These are phyloP conservation scores for Plenodomus lindquistii DNA, from an alignment of 2,329 filamentous ascomycete species.

Conservation along the genomic window DNA sequence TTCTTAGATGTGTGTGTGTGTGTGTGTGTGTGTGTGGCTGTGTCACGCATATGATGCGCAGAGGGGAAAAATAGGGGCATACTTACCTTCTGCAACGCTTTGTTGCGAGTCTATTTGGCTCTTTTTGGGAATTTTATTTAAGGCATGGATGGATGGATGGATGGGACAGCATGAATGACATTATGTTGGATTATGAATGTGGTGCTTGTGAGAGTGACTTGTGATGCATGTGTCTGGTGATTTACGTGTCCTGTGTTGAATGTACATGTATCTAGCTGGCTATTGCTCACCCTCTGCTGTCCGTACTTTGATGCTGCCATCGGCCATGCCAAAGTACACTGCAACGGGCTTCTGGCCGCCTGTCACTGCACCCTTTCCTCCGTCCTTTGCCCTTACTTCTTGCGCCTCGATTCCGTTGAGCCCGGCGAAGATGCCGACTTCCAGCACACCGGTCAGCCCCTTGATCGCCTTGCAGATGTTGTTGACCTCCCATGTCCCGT, in stretches of 20 bases:
- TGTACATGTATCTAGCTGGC: not conserved
- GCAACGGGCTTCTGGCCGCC: constrained; percentile 85
- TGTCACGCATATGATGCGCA: no score
- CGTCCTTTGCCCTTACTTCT: constrained; percentile 47
- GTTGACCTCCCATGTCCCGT: constrained; percentile 79
- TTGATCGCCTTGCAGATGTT: constrained; percentile 75
- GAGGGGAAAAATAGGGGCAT: no score
- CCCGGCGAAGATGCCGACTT: constrained; percentile 89
- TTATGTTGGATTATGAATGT: not conserved
- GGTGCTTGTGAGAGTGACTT: not conserved
- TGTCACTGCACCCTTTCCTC: constrained; percentile 46
- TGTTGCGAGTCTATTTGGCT: no score
- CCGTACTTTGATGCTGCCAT: constrained; percentile 50
- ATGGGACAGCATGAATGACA: no score
- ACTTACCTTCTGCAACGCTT: no score
- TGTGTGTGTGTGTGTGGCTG: no score
- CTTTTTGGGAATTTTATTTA: no score
- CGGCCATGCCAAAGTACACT: constrained; percentile 91
- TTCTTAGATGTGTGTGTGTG: constrained; percentile 6
- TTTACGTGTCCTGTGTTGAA: not conserved
- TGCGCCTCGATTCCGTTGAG: constrained; percentile 72
- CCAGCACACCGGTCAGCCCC: constrained; percentile 81
- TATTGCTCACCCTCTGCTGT: constrained; percentile 32
- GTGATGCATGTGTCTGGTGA: no score
- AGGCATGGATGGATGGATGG: no score